Base-by-base conservation (phyloP, 164 flowering plant species). In the Warburgia ugandensis region DNA sequence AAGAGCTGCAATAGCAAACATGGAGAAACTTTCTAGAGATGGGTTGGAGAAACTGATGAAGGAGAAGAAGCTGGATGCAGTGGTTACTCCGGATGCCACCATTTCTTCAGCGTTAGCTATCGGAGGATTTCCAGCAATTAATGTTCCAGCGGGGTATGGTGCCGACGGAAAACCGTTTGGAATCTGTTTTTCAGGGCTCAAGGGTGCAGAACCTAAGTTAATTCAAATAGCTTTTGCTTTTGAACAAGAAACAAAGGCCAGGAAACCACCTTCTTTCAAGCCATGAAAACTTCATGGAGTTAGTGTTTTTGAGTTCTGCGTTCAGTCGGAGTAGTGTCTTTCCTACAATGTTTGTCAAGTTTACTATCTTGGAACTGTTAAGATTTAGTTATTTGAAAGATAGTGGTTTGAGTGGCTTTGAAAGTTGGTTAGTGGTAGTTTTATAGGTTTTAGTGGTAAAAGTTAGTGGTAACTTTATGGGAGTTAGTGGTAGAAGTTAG, bases 171-270 rank as follows among this genome's bases (percentile, higher is more conserved):
- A 39, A 40, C 84, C 84, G 4, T 65, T 74, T 39, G 82, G 80
- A 0, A 72, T 77, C 29, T 67, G 50, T 25, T 78, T 81, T 32
- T 68, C 73, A 0, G 82, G 82, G n/a, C 21, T 76, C 3, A 72
- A 28, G 55, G 78, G 78, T 25, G 60, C 74, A 1, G 79, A 77
- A 36, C 69, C 76, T 0, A 68, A 29, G 32, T 42, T 78, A 44
- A 78, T 78, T 10, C 69, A 78, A 39, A 68, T 78, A 6, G 74
- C 74, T 11, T 82, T 73, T 50, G 77, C 49, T 4, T 81, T 81
- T 40, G 80, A 81, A 48, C 84, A 75, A 48, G 74, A 73, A 7
- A 77, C 84, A 1, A 63, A 41, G 32, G 45, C 66, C 32, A 63
- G 88, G 43, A 70, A 56, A 61, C 70, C 77, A 26, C 83, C 85